Percentiles rank a stretch among this genome's conserved stretches.
These are phyloP conservation scores for Candida andamanensis DNA, from an alignment of 805 yeast species.

Conservation along the genomic window DNA sequence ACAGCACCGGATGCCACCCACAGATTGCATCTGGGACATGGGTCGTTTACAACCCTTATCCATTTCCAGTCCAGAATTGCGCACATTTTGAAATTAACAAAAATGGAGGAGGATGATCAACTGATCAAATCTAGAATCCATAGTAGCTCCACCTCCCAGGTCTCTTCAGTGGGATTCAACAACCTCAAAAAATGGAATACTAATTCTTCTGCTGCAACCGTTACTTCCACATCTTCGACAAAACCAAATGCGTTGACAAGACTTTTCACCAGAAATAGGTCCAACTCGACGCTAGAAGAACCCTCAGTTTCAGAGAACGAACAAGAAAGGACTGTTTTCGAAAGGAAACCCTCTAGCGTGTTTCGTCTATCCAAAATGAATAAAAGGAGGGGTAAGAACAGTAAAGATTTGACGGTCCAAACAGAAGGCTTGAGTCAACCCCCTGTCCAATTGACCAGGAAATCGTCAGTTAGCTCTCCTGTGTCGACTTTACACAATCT, in stretches of 20 bases:
- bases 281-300: conserved; percentile 14
- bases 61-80: too few species aligned
- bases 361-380: conserved; percentile 8
- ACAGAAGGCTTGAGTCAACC: conserved; percentile 12
- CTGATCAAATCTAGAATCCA: too few species aligned
- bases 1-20: too few species aligned
- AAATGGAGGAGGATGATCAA: too few species aligned
- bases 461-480: conserved; percentile 25
- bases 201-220: conserved; percentile 21
- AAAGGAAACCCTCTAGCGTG: conserved; percentile 9
- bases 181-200: conserved; percentile 27
- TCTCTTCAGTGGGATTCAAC: conserved; percentile 28
- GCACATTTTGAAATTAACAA: too few species aligned
- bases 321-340: conserved; percentile 8
- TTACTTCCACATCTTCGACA: conserved; percentile 17
- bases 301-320: conserved; percentile 1
- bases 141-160: conserved; percentile 3
- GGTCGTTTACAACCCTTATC: too few species aligned
- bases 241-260: conserved; percentile 26
- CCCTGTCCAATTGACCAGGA: conserved; percentile 12
- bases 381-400: conserved; percentile 7
- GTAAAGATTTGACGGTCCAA: conserved; percentile 26
- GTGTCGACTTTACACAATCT: conserved; percentile 27
- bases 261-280: conserved; percentile 26
- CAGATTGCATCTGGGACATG: too few species aligned